A percentile compares a stretch with the other conserved stretches of the same genome.
Evolutionary conservation across 176 grass and related monocot genomes (phyloP).

Genomic region (Poa pratensis): DNA sequence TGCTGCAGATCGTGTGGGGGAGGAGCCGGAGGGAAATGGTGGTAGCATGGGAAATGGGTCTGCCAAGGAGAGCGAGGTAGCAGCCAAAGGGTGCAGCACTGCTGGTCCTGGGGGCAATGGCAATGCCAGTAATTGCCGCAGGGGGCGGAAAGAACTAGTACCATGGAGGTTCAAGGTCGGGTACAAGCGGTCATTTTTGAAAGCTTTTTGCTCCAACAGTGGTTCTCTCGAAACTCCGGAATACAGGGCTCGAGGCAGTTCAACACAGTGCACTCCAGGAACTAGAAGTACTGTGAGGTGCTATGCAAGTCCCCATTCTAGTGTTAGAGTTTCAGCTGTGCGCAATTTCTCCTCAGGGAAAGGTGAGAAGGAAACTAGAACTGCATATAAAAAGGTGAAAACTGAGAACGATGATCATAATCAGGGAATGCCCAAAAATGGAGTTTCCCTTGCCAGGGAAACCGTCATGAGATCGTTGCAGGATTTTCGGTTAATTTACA

Average conservation of each 20-base stretch:
- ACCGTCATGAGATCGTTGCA: conserved; percentile 47
- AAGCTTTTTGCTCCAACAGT: conserved; percentile 41
- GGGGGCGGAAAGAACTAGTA: conserved; percentile 54
- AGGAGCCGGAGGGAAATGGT: conserved; percentile 14
- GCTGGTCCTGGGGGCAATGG: background rate
- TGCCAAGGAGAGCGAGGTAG: background rate
- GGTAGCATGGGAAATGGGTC: background rate
- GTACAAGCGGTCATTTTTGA: conserved; percentile 59
- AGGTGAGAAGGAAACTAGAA: conserved; percentile 27
- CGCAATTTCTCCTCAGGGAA: conserved; percentile 44
- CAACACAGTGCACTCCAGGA: conserved; percentile 39
- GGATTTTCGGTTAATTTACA: conserved; percentile 65
- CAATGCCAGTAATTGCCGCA: conserved; percentile 22
- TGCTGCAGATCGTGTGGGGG: conserved; percentile 21
- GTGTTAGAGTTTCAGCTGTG: conserved; percentile 60
- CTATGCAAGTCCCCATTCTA: conserved; percentile 56
- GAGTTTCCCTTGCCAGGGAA: conserved; percentile 35
- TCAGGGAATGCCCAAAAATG: conserved; percentile 29
- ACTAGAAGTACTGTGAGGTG: conserved; percentile 52
- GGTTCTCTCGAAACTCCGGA: background rate
- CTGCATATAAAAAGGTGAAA: conserved; percentile 43
- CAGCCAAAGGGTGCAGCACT: conserved; percentile 38
- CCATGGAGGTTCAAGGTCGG: conserved; percentile 82
- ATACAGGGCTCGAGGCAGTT: conserved; percentile 15
- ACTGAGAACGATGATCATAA: conserved; percentile 19